Evolutionary conservation across 495 filamentous ascomycete genomes (phyloP).

Genomic region (Xylaria castorea): DNA sequence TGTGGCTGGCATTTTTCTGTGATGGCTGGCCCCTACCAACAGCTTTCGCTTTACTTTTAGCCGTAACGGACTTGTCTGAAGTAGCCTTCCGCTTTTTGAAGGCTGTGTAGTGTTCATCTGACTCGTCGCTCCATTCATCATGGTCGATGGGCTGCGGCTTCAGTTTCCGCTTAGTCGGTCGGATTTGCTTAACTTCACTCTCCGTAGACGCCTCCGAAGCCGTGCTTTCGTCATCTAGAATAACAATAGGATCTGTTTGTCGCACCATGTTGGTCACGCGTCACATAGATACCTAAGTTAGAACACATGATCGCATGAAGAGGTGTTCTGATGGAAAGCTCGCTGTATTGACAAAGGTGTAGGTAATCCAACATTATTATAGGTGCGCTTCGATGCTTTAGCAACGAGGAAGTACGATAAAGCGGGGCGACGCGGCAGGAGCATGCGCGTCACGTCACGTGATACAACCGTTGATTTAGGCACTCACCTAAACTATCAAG

Average conservation of each 20-base stretch:
- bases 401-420: neutral
- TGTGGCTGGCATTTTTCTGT: conserved; percentile 19
- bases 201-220: conserved; percentile 31
- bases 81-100: conserved; percentile 38
- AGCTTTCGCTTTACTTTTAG: conserved; percentile 28
- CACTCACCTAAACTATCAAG: neutral
- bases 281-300: neutral
- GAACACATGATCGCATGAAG: conserved; percentile 12
- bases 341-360: neutral
- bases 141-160: conserved; percentile 19
- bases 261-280: conserved; percentile 27
- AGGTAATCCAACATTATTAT: neutral
- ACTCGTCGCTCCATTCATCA: conserved; percentile 37
- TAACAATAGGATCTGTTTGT: conserved; percentile 28
- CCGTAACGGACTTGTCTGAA: conserved; percentile 7
- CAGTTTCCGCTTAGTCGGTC: conserved; percentile 33
- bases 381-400: neutral
- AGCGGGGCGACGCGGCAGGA: conserved; percentile 18
- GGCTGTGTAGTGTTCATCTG: conserved; percentile 22
- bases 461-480: neutral
- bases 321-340: neutral
- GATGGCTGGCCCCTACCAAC: conserved; percentile 19
- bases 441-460: neutral
- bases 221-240: conserved; percentile 39
- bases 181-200: conserved; percentile 8